Percentiles rank a stretch among this genome's conserved stretches.
Evolutionary conservation across 2,329 filamentous ascomycete species (phyloP).

Genomic region (Atkinsonella texensis): DNA sequence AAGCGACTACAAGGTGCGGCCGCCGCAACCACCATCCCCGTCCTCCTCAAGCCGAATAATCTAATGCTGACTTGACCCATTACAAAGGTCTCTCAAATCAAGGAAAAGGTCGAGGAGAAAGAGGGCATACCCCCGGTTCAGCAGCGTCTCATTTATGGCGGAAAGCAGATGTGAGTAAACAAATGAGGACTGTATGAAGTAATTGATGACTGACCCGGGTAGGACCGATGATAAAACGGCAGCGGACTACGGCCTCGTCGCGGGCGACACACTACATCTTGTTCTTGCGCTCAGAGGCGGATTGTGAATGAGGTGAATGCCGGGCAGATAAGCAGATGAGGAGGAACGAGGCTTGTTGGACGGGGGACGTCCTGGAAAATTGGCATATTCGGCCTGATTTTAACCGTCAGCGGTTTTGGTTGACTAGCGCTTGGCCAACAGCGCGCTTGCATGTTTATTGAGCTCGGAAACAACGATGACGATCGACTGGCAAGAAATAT

Average conservation of each 20-base stretch:
- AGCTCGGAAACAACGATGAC: too few relatives aligned
- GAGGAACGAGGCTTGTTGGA: neutral
- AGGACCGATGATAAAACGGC: conserved; percentile 96
- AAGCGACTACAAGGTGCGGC: conserved; percentile 71
- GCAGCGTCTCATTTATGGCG: conserved; percentile 89
- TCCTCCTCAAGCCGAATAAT: neutral
- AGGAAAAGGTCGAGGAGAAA: conserved; percentile 98
- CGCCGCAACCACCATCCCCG: neutral
- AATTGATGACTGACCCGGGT: conserved; percentile 2
- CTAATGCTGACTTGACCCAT: neutral
- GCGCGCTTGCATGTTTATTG: too few relatives aligned
- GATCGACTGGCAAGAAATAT: too few relatives aligned
- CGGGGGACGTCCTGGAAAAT: neutral
- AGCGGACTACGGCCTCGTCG: conserved; percentile 77
- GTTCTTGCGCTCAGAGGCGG: conserved; percentile 90
- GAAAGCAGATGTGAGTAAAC: conserved; percentile 83
- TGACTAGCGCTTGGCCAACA: too few relatives aligned
- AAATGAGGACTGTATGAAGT: neutral
- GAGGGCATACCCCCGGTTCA: conserved; percentile 96
- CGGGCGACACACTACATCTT: conserved; percentile 86
- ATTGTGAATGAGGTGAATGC: conserved; percentile 9
- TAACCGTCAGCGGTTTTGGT: too few relatives aligned
- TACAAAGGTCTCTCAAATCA: conserved; percentile 77
- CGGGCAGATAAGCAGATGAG: neutral
- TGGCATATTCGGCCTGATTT: neutral